Evolutionary conservation across 1,284 basidiomycete genomes (phyloP).

Genomic region (Pisolithus thermaeus): DNA sequence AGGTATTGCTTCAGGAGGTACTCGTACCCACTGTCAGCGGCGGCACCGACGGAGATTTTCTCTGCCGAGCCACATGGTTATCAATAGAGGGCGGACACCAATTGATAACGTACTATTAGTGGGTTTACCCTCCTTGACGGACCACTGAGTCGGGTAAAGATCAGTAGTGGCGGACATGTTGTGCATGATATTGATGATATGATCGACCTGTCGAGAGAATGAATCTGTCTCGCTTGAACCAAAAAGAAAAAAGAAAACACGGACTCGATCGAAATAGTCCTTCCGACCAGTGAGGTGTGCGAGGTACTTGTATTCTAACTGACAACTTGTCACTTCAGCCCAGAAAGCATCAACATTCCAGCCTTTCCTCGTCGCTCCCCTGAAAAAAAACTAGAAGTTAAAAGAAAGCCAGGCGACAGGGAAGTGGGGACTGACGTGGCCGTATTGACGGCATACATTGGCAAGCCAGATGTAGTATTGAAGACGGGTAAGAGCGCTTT

Average conservation of each 20-base stretch:
- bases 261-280: conserved; percentile 46
- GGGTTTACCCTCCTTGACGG: conserved; percentile 31
- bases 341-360: conserved; percentile 33
- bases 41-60: conserved; percentile 24
- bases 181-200: conserved; percentile 44
- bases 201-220: conserved; percentile 34
- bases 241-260: conserved; percentile 8
- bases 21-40: conserved; percentile 34
- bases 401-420: neutral
- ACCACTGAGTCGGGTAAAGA: conserved; percentile 41
- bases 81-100: neutral
- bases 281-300: conserved; percentile 54
- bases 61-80: neutral
- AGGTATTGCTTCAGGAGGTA: conserved; percentile 38
- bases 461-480: conserved; percentile 44
- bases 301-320: conserved; percentile 61
- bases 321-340: conserved; percentile 51
- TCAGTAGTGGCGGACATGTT: conserved; percentile 32
- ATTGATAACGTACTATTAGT: conserved; percentile 28
- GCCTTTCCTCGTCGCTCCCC: conserved; percentile 29
- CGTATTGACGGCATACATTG: conserved; percentile 42
- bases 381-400: conserved; percentile 9
- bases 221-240: neutral
- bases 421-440: conserved; percentile 26
- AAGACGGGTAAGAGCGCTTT: conserved; percentile 46